Conservation (phyloP, 2,329 filamentous ascomycete species). For the Aspergillus arachidicola region DNA sequence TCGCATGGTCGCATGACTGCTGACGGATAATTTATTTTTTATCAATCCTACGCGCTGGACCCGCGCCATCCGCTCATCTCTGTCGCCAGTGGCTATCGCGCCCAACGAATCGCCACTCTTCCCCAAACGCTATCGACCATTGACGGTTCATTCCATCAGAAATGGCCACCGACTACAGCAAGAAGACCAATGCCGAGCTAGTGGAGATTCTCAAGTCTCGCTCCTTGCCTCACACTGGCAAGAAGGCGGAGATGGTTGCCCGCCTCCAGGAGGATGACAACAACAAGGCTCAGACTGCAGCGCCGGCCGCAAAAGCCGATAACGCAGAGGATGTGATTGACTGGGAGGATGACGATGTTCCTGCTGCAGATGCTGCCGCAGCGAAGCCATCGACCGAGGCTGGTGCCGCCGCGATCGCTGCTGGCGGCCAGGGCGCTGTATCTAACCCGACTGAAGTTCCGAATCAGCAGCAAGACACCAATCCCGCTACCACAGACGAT, state of each 20-base stretch:
- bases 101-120: constrained; percentile 6
- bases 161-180: constrained; percentile 51
- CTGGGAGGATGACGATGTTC: constrained; percentile 46
- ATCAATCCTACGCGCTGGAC: neutral
- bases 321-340: constrained; percentile 48
- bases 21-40: neutral
- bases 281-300: constrained; percentile 21
- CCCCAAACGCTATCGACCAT: constrained; percentile 4
- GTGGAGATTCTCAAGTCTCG: constrained; percentile 53
- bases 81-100: neutral
- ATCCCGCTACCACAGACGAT: constrained; percentile 43
- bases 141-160: constrained; percentile 10
- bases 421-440: constrained; percentile 41
- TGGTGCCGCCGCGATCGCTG: constrained; percentile 38
- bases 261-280: constrained; percentile 50
- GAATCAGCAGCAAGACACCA: constrained; percentile 41
- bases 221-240: constrained; percentile 50
- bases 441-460: constrained; percentile 43
- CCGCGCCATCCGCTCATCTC: neutral
- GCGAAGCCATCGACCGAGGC: constrained; percentile 35
- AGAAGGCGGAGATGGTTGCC: constrained; percentile 53
- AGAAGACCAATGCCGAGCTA: constrained; percentile 54
- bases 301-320: constrained; percentile 30
- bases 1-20: neutral
- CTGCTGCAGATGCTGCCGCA: constrained; percentile 28